Conservation (phyloP, 345 rosid species). For the Euphorbia pulcherrima region DNA sequence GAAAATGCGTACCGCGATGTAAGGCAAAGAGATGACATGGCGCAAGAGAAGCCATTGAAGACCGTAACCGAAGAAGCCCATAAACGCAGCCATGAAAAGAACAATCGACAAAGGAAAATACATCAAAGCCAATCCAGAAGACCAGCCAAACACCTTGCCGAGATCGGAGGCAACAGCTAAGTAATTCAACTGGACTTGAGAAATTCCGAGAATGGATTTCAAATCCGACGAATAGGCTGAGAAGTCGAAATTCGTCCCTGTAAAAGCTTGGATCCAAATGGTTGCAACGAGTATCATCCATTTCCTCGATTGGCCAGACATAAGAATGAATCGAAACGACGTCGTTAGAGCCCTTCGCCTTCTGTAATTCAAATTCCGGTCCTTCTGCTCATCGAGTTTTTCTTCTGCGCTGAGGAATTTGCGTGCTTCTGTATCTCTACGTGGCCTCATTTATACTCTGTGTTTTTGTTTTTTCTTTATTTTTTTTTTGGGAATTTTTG, state of each 20-base stretch:
- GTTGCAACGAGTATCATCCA: conserved; percentile 98
- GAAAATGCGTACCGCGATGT: conserved; percentile 49
- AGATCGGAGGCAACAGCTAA: conserved; percentile 92
- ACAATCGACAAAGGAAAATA: conserved; percentile 67
- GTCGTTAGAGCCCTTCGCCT: neutral
- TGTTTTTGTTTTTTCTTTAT: neutral
- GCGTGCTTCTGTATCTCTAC: conserved; percentile 7
- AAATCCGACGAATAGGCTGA: conserved; percentile 76
- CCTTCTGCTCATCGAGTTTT: neutral
- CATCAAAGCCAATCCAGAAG: conserved; percentile 80
- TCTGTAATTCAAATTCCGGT: neutral
- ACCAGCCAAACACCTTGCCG: conserved; percentile 93
- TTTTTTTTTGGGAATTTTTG: neutral
- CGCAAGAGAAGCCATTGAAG: conserved; percentile 79
- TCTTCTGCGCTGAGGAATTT: neutral
- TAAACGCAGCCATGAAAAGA: conserved; percentile 72
- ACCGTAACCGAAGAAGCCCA: conserved; percentile 84
- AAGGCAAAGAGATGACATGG: conserved; percentile 61
- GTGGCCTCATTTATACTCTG: conserved; percentile 23
- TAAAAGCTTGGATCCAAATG: conserved; percentile 93
- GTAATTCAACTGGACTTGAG: conserved; percentile 86
- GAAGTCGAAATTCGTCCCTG: conserved; percentile 96
- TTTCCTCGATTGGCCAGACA: conserved; percentile 82
- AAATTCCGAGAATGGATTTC: conserved; percentile 70
- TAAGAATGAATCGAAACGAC: conserved; percentile 4